phyloP scores from a whole-genome alignment of 1,284 basidiomycete species.

The Leccinum ponderosum region DNA sequence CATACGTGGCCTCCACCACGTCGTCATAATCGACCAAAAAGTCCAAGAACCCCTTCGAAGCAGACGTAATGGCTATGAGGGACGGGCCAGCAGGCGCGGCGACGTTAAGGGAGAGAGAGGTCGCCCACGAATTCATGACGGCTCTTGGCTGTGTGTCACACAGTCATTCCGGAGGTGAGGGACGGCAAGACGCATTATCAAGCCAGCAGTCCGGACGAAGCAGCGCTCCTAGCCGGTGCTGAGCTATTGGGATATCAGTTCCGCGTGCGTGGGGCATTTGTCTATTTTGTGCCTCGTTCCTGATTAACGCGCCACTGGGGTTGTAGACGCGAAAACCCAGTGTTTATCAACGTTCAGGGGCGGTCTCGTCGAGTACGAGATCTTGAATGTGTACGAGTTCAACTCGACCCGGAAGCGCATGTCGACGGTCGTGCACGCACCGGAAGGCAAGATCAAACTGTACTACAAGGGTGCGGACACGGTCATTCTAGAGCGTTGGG shows the following conservation, averaged over 20 bases:
- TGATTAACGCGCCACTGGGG: neutral
- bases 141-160: slow-evolving; percentile 95
- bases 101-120: slow-evolving; percentile 46
- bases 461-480: slow-evolving; percentile 99
- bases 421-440: slow-evolving; percentile 90
- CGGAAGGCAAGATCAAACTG: slow-evolving; percentile 91
- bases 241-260: slow-evolving; percentile 94
- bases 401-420: slow-evolving; percentile 98
- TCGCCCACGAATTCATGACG: slow-evolving; percentile 85
- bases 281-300: slow-evolving; percentile 28
- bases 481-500: slow-evolving; percentile 90
- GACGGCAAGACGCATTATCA: slow-evolving; percentile 89
- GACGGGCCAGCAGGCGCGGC: neutral
- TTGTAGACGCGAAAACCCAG: slow-evolving; percentile 90
- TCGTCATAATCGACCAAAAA: slow-evolving; percentile 9
- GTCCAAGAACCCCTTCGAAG: slow-evolving; percentile 25
- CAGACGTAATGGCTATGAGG: neutral
- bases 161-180: slow-evolving; percentile 94
- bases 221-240: slow-evolving; percentile 93
- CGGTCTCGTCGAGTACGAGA: slow-evolving; percentile 77
- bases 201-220: slow-evolving; percentile 98
- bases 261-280: slow-evolving; percentile 53
- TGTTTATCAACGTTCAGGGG: slow-evolving; percentile 84
- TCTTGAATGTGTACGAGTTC: slow-evolving; percentile 98
- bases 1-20: neutral